Conservation (phyloP, 352 stramenopile species). For the Phytopythium aichiense region DNA sequence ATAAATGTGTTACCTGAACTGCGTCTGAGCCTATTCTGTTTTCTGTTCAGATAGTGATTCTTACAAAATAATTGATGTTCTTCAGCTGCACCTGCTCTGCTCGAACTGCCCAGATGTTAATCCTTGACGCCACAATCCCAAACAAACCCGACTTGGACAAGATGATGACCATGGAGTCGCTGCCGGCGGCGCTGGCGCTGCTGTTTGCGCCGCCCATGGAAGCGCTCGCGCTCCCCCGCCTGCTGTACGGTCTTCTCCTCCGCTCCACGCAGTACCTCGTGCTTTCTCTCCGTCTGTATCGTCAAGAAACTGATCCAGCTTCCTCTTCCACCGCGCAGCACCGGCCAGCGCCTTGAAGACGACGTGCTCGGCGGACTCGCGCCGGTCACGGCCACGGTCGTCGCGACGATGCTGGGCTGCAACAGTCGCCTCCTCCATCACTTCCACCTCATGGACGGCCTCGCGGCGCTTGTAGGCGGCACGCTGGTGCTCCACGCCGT, state of each 20-base stretch:
- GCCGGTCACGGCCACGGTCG: slow-evolving; percentile 30
- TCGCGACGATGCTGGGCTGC: slow-evolving; percentile 21
- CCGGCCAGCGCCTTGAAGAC: slow-evolving; percentile 37
- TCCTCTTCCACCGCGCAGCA: slow-evolving; percentile 20
- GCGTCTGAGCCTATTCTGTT: no score
- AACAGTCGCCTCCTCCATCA: slow-evolving; percentile 23
- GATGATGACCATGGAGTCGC: not conserved
- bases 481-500: slow-evolving; percentile 44
- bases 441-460: slow-evolving; percentile 14
- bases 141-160: not conserved
- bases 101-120: no score
- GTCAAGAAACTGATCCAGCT: not conserved
- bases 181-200: slow-evolving; percentile 13
- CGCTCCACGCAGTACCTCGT: no score
- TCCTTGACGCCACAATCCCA: no score
- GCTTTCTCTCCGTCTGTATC: no score
- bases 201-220: slow-evolving; percentile 19
- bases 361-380: slow-evolving; percentile 37
- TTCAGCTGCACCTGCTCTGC: no score
- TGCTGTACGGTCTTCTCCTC: slow-evolving; percentile 14
- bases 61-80: no score
- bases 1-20: no score
- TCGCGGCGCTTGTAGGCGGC: slow-evolving; percentile 32
- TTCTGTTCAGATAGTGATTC: no score
- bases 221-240: slow-evolving; percentile 15